Base-by-base conservation (phyloP, 208 protist genomes). In the Acanthamoeba castellanii region DNA sequence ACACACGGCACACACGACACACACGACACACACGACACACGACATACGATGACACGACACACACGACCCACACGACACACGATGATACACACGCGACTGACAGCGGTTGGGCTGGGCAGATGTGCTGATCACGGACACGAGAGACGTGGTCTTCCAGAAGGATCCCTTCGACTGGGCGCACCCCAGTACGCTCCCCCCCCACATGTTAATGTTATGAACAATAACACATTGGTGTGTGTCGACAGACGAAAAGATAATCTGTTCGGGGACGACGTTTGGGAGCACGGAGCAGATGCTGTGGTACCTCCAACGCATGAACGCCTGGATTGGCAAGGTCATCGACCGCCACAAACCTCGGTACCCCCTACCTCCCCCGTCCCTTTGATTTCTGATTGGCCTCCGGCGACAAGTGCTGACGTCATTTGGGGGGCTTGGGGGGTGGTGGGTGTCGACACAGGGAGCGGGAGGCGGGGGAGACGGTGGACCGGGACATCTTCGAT, bases 191-290 rank as follows among this genome's bases (percentile, higher is more conserved):
- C 34, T 37, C 30, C 8, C 64, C 13, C 64, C 37, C 37, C 37
- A 42, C 37, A 42, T 42, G 37, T 42, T 42, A 42, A 42, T 42
- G 37, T 42, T 42, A n/a, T n/a, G n/a, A n/a, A n/a, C n/a, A n/a
- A n/a, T n/a, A n/a, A n/a, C n/a, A n/a, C n/a, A n/a, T n/a, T n/a
- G n/a, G 61, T 3, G 16, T 68, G 27, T 42, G 70, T 1, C 25
- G 30, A 78, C 70, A 82, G 72, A 82, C 37, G 20, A 47, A 25
- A 8, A 82, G 8, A 82, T 82, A 2, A 47, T 18, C 11, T 82
- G 72, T n/a, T 82, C 72, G 72, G 72, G 72, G 11, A 82, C 72
- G 72, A 82, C 72, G 16, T 82, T 50, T 27, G 72, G 72, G 27
- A 82, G 72, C 72, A 82, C 72, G 18, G 30, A 8, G 30, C 34